Conservation (phyloP, 2,329 filamentous ascomycete species). For the Fusarium coicis region DNA sequence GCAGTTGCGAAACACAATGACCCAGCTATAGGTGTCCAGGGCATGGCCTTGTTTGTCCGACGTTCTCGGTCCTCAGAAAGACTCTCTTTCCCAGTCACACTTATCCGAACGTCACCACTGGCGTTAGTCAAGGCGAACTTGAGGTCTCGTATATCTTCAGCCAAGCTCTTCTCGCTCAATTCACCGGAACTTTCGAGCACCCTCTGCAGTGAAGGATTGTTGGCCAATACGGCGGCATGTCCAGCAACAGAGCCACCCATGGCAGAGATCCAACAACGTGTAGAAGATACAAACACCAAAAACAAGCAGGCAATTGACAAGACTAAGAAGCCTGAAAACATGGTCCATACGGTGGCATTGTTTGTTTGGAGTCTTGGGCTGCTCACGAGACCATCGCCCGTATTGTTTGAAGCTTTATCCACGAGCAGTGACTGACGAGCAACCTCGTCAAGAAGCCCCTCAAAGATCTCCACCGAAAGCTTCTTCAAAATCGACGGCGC, state of each 20-base stretch:
- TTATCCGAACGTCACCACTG: rapidly evolving
- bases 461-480: rapidly evolving
- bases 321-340: rapidly evolving
- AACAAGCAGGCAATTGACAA: rapidly evolving
- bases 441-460: not conserved
- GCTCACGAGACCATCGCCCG: not conserved
- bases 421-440: not conserved
- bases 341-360: rapidly evolving
- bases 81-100: rapidly evolving
- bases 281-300: not conserved
- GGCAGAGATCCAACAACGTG: rapidly evolving
- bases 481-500: rapidly evolving
- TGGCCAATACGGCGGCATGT: rapidly evolving
- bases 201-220: not conserved
- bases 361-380: rapidly evolving
- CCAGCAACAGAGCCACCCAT: not conserved
- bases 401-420: not conserved
- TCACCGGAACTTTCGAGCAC: rapidly evolving
- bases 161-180: rapidly evolving
- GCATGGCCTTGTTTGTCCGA: rapidly evolving
- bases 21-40: not conserved
- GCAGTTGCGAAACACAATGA: rapidly evolving
- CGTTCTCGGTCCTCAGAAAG: rapidly evolving
- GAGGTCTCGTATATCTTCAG: rapidly evolving
- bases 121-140: not conserved